Conservation (phyloP, 306 rosid species). For the Urtica urens region DNA sequence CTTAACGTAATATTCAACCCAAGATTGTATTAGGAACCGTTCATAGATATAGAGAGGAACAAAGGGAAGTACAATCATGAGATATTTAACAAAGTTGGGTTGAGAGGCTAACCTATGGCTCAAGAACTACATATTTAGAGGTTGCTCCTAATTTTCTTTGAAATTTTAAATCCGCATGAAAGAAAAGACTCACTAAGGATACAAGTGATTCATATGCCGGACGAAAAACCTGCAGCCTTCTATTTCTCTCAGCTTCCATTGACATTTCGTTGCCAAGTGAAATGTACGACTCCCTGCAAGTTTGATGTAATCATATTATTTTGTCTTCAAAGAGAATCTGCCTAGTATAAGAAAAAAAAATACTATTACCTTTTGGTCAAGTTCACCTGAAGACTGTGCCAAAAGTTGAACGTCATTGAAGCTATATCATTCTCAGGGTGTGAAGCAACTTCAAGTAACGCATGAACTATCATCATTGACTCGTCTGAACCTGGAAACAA, state of each 20-base stretch:
- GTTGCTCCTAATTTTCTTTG: background rate
- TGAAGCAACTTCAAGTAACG: slow-evolving; percentile 93
- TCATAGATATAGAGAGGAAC: too few relatives aligned
- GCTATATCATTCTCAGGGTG: slow-evolving; percentile 94
- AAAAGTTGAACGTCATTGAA: slow-evolving; percentile 90
- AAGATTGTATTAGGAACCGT: background rate
- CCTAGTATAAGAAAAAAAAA: slow-evolving; percentile 3
- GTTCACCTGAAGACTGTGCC: slow-evolving; percentile 94
- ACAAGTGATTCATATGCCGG: slow-evolving; percentile 95
- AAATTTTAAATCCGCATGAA: background rate
- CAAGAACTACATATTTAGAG: background rate
- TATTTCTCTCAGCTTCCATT: slow-evolving; percentile 78
- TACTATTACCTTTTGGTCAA: slow-evolving; percentile 63
- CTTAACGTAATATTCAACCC: background rate
- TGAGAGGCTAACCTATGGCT: background rate
- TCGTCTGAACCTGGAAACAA: slow-evolving; percentile 68
- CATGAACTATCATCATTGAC: slow-evolving; percentile 80
- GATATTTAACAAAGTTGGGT: background rate
- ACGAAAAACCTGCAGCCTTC: slow-evolving; percentile 72
- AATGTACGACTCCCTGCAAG: slow-evolving; percentile 60
- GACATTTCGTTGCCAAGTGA: slow-evolving; percentile 59
- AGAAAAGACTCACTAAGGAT: slow-evolving; percentile 56
- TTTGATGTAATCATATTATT: slow-evolving; percentile 16
- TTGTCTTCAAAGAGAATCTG: slow-evolving; percentile 16
- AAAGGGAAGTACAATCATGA: background rate